Conservation (phyloP, 2,329 filamentous ascomycete genomes). For the Ophiostoma ulmi region DNA sequence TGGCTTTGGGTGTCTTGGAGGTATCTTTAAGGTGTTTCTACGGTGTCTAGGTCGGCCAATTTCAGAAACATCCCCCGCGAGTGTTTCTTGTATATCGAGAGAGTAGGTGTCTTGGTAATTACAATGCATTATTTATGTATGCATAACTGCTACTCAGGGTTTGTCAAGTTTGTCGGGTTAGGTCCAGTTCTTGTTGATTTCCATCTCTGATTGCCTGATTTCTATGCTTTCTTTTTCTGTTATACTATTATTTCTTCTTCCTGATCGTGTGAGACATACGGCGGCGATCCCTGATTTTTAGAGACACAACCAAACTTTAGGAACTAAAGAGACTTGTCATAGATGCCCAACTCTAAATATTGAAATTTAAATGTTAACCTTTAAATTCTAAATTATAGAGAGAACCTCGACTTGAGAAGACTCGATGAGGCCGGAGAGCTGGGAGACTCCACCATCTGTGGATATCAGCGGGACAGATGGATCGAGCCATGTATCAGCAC, state of each 20-base stretch:
- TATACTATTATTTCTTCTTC: background rate
- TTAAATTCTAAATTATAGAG: too few relatives aligned
- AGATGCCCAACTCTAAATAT: too few relatives aligned
- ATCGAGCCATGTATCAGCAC: background rate
- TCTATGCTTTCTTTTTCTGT: background rate
- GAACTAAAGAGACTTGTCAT: background rate
- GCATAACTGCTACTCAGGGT: background rate
- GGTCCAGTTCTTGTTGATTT: too few relatives aligned
- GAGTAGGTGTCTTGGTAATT: background rate
- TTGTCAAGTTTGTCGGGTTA: background rate
- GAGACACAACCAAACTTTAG: background rate
- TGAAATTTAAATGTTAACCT: too few relatives aligned
- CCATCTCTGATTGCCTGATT: background rate
- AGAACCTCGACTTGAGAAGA: background rate
- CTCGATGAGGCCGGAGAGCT: slow-evolving; percentile 2
- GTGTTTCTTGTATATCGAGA: background rate
- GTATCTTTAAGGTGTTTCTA: background rate
- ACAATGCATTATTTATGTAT: background rate
- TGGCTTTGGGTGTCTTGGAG: background rate
- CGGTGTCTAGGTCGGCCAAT: slow-evolving; percentile 8
- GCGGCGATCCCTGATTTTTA: background rate
- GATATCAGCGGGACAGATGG: background rate
- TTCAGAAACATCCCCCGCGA: slow-evolving; percentile 12
- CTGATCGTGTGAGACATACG: background rate
- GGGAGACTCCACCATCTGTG: background rate